Evolutionary conservation across 768 basidiomycete species (phyloP), one percentile per base, ranked within the genome.

Genomic region (Amylocystis lapponica): DNA sequence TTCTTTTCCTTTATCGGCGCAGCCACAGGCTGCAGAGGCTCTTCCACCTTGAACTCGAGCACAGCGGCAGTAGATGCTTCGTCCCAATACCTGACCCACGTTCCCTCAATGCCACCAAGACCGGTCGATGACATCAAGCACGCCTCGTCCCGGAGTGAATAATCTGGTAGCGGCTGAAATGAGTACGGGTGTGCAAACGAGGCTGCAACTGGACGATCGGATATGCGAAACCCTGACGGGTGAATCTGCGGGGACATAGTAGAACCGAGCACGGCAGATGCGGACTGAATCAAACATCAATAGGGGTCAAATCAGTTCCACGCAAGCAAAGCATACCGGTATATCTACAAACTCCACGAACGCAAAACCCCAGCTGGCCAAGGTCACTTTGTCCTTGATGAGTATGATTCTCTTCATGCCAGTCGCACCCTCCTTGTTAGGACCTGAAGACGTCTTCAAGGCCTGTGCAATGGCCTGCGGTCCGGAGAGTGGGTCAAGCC

Each of bases 121-220:
- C 70, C 75, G 20, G 70, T 52, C 2, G 87, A 82, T 4, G 86
- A 85, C 20, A 70, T 56, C 31, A 92, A 66, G 49, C 83, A 86
- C 11, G 84, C 77, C 48, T 90, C 89, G 55, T 92, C 89, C 25
- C 83, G 77, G 37, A 78, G 69, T 52, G 85, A 74, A 51, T 81
- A 73, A 51, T 91, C 85, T 17, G 81, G 72, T 19, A 89, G 72
- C 19, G 83, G 83, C 56, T 90, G 83, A 63, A 95, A 96, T 20
- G 93, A 90, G 56, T 88, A 83, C 1, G 86, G 81, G 64, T 93
- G 88, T 34, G 91, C 91, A 62, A 96, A 97, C 12, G 94, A 95
- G 7, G 86, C 83, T 9, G 93, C 93, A 10, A 93, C 86, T 1
- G 92, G 86, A 23, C 81, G 76, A 56, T 89, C 84, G 3, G 87